Base-by-base conservation (phyloP, 75 land plant species). In the Pinus tabuliformis region DNA sequence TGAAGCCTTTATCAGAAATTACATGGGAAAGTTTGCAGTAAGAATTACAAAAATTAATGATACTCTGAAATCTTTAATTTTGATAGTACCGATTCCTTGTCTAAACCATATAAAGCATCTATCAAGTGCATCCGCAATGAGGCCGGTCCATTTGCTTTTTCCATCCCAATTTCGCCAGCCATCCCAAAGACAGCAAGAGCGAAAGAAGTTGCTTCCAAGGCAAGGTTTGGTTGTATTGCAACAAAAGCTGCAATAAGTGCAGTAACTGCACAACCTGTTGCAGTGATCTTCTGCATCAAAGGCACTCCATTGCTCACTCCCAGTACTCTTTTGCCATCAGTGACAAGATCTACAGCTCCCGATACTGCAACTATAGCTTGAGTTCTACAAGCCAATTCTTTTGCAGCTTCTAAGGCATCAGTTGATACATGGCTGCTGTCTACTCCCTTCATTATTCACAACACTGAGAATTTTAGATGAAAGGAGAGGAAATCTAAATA, bases 201-300 rank as follows among this genome's bases (percentile, higher is more conserved):
- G 52, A 81, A 80, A 49, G 91, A 89, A 7, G 97, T 85, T 5
- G 97, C 94, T 73, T 90, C 97, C 4, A 96, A 74, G 28, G 88
- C 72, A 57, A 86, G 80, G 16, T 57, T 58, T 18, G 91, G 89
- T 28, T 92, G 78, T 21, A 87, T 82, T 15, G 99, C 89, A 74
- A 90, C 83, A 77, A 96, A 96, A 12, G 97, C 95, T 56, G 99
- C 87, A 74, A 96, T 94, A 22, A 94, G 85, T 15, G 99, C 94
- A 11, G 99, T 92, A 45, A 94, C 97, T 11, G 97, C 88, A 63
- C 99, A 96, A 15, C 99, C 97, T 0, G 95, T 91, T 9, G 95
- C 97, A n/a, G 99, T 96, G 57, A 96, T 94, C 76, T 83, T 77
- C 73, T 96, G 97, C 88, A 96, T 72, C 84, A 96, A 82, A 49